Percentiles rank a stretch among this genome's conserved stretches.
These are phyloP conservation scores for Salix viminalis DNA, from an alignment of 345 rosid species.

Conservation along the genomic window DNA sequence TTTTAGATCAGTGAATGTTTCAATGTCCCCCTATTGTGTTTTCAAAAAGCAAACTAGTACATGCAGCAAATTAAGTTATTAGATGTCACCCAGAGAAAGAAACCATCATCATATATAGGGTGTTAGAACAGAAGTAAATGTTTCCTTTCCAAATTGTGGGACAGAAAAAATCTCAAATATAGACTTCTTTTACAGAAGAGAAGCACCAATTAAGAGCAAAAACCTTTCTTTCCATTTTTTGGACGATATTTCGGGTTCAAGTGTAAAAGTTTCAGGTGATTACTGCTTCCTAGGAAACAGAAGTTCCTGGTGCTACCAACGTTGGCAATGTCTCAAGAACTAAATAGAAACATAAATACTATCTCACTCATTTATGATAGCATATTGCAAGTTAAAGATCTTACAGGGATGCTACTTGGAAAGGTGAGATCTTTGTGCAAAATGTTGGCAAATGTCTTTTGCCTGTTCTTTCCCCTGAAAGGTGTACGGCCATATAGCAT, in stretches of 20 bases:
- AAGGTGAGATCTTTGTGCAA: conserved; percentile 91
- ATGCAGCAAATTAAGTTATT: background rate
- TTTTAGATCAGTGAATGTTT: background rate
- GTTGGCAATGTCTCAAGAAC: background rate
- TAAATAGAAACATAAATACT: background rate
- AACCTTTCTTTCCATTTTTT: background rate
- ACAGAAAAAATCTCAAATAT: too few species aligned
- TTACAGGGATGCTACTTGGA: conserved; percentile 92
- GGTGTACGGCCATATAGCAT: conserved; percentile 98
- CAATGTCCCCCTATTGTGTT: background rate
- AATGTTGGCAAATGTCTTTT: conserved; percentile 89
- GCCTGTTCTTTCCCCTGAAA: conserved; percentile 94
- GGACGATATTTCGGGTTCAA: background rate
- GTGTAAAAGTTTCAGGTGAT: too few species aligned
- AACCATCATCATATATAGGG: background rate
- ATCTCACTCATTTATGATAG: background rate
- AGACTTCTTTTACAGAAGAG: background rate
- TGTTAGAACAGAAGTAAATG: too few species aligned
- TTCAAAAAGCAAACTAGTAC: background rate
- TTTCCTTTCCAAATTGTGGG: too few species aligned
- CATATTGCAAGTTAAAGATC: background rate
- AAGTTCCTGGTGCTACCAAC: background rate
- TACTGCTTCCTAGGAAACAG: background rate
- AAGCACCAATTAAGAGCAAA: background rate
- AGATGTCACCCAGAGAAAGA: background rate